A percentile compares a stretch with the other conserved stretches of the same genome.
phyloP scores from a whole-genome alignment of 1,284 basidiomycete species.

The Cystobasidium pallidum region DNA sequence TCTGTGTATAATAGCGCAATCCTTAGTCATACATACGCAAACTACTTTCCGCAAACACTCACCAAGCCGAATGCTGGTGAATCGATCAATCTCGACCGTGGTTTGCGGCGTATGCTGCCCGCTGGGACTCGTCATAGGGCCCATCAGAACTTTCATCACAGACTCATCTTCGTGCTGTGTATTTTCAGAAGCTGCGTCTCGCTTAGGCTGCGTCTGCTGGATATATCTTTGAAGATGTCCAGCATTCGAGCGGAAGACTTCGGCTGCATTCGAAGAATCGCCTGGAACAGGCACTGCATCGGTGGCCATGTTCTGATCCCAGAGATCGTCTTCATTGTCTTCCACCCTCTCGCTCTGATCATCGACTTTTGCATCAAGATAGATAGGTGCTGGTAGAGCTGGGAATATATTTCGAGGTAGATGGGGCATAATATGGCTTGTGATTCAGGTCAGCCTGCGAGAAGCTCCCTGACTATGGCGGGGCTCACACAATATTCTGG shows the following conservation, averaged over 20 bases:
- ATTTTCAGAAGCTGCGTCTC: background rate
- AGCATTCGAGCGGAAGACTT: conserved; percentile 16
- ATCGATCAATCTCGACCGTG: conserved; percentile 62
- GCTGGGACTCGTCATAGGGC: background rate
- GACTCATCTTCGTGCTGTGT: conserved; percentile 61
- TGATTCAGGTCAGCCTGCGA: background rate
- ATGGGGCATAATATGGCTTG: conserved; percentile 36
- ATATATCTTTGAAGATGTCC: conserved; percentile 3
- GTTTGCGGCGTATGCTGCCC: conserved; percentile 61
- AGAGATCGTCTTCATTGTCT: conserved; percentile 53
- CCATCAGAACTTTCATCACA: conserved; percentile 63
- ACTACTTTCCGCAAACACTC: conserved; percentile 52
- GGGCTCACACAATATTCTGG: conserved; percentile 56
- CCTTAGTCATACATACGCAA: background rate
- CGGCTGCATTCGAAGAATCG: conserved; percentile 62
- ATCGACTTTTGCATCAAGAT: conserved; percentile 9
- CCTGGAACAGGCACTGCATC: conserved; percentile 47
- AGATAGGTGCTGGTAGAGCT: conserved; percentile 29
- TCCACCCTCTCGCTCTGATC: conserved; percentile 16
- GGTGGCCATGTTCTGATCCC: conserved; percentile 56
- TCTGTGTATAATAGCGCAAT: conserved; percentile 49
- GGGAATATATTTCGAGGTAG: conserved; percentile 42
- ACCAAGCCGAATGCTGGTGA: conserved; percentile 67
- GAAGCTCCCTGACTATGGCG: background rate
- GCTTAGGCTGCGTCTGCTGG: conserved; percentile 1